Conservation (phyloP, 2,329 filamentous ascomycete genomes). For the Ilyonectria mors-panacis region DNA sequence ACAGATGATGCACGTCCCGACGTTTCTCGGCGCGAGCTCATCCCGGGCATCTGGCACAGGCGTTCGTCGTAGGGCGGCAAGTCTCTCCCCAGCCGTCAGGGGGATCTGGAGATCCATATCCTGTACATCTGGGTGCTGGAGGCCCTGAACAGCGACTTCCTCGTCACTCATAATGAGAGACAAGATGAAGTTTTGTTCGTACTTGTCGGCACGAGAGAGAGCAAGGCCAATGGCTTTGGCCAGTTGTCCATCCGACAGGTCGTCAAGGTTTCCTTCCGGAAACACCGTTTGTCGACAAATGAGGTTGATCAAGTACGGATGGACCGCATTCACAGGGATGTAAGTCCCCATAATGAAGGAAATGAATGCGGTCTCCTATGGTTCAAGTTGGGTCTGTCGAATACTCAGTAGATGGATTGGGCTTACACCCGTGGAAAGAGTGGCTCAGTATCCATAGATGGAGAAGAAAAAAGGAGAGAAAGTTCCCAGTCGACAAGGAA, state of each 20-base stretch:
- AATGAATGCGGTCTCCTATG: slow-evolving; percentile 13
- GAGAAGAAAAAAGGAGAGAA: too few species aligned
- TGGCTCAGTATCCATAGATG: too few species aligned
- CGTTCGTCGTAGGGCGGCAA: slow-evolving; percentile 1
- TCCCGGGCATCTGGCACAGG: background rate
- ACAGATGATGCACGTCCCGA: slow-evolving; percentile 41
- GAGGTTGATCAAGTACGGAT: slow-evolving; percentile 42
- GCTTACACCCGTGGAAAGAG: too few species aligned
- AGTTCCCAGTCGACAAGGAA: too few species aligned
- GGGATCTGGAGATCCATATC: slow-evolving; percentile 27
- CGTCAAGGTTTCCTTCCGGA: background rate
- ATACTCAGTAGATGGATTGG: too few species aligned
- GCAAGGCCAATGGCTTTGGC: slow-evolving; percentile 38
- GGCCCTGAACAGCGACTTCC: slow-evolving; percentile 34
- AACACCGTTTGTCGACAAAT: slow-evolving; percentile 27
- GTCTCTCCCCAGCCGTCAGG: slow-evolving; percentile 36
- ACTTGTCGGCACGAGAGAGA: slow-evolving; percentile 37
- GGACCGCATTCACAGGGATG: slow-evolving; percentile 33
- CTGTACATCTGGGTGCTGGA: slow-evolving; percentile 34
- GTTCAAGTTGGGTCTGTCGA: background rate
- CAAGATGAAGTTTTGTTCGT: slow-evolving; percentile 38
- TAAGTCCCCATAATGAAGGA: too few species aligned
- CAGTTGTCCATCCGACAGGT: slow-evolving; percentile 32
- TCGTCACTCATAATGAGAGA: slow-evolving; percentile 44
- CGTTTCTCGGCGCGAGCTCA: background rate